Percentiles rank a stretch among this genome's conserved stretches.
Evolutionary conservation across 2,329 filamentous ascomycete genomes (phyloP).

Genomic region (Ophioceras dolichostomum): DNA sequence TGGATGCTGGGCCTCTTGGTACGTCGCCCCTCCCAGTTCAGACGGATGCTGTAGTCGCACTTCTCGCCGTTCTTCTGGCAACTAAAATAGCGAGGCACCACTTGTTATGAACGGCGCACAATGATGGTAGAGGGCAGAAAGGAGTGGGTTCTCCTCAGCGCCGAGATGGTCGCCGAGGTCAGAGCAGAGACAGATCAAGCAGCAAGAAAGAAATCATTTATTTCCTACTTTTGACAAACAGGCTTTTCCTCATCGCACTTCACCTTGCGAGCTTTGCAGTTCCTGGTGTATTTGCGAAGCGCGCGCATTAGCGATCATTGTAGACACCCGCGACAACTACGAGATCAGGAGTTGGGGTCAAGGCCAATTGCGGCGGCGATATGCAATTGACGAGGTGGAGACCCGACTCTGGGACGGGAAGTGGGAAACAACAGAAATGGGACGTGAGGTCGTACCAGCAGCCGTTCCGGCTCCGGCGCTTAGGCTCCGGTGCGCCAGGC

Average conservation of each 20-base stretch:
- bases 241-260: constrained; percentile 76
- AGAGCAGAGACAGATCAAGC: background rate
- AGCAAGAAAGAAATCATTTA: background rate
- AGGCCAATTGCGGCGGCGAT: too few relatives aligned
- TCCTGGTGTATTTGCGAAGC: too few relatives aligned
- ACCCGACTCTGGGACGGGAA: too few relatives aligned
- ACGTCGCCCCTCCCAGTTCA: constrained; percentile 69
- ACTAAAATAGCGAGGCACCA: constrained; percentile 20
- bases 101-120: background rate
- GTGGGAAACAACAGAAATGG: background rate
- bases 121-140: too few relatives aligned
- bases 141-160: too few relatives aligned
- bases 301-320: too few relatives aligned
- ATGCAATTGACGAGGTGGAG: too few relatives aligned
- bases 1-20: constrained; percentile 40
- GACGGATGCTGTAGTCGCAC: constrained; percentile 70
- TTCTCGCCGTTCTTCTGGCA: constrained; percentile 59
- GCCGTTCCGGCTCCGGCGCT: constrained; percentile 30
- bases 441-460: constrained; percentile 24
- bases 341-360: too few relatives aligned
- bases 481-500: constrained; percentile 28
- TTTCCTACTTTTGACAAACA: constrained; percentile 47
- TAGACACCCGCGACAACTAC: too few relatives aligned
- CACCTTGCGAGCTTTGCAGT: constrained; percentile 57
- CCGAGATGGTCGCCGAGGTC: too few relatives aligned